These are phyloP conservation scores for Extremus antarcticus DNA, from an alignment of 495 filamentous ascomycete species.

Conservation along the genomic window DNA sequence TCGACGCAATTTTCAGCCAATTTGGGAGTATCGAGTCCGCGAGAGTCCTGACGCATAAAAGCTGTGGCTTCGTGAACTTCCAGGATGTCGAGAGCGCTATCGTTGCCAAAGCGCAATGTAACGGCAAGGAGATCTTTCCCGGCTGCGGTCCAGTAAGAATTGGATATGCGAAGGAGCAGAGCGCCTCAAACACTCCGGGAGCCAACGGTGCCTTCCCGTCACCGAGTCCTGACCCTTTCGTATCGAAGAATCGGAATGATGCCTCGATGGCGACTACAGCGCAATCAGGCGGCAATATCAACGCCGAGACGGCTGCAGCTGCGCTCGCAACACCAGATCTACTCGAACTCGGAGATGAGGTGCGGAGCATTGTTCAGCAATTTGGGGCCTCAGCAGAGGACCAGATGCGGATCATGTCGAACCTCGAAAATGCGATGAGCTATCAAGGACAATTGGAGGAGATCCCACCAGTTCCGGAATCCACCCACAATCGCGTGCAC, in stretches of 20 bases:
- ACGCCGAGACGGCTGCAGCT: conserved; percentile 34
- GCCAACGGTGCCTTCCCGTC: conserved; percentile 77
- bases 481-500: conserved; percentile 79
- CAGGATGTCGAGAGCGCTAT: conserved; percentile 82
- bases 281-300: conserved; percentile 30
- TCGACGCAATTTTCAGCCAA: conserved; percentile 83
- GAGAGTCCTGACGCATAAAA: conserved; percentile 94
- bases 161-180: conserved; percentile 93
- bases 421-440: conserved; percentile 63
- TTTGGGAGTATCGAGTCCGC: conserved; percentile 88
- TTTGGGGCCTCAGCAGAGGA: conserved; percentile 86
- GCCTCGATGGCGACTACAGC: conserved; percentile 29
- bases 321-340: conserved; percentile 51
- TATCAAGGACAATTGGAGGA: conserved; percentile 66
- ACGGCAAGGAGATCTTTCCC: conserved; percentile 96
- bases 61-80: conserved; percentile 97
- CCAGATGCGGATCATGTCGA: conserved; percentile 55
- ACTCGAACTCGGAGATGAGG: conserved; percentile 65
- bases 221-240: conserved; percentile 79
- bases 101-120: conserved; percentile 71
- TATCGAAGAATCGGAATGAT: conserved; percentile 29
- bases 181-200: conserved; percentile 73
- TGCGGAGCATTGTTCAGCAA: conserved; percentile 73
- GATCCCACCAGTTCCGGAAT: conserved; percentile 80
- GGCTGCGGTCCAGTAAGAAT: conserved; percentile 90